Base-by-base conservation (phyloP, 75 land plant species). In the Selaginella moellendorffii region DNA sequence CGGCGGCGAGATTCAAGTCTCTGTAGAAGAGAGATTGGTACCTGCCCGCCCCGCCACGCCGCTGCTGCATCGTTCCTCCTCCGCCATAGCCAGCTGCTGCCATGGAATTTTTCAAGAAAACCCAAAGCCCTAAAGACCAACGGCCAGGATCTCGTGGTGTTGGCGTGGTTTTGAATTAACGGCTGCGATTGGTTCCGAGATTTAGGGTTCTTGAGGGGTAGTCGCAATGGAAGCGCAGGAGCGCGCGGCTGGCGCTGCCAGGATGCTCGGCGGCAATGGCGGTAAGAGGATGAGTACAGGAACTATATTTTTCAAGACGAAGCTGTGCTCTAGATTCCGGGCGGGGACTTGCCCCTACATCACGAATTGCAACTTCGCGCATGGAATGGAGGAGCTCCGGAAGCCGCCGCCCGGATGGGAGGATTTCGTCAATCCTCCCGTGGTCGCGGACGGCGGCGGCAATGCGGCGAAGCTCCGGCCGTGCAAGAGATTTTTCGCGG, bases 1-100 rank as follows among this genome's bases (percentile, higher is more conserved):
- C 82, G 52, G 21, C 84, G 80, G 97, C 86, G 8, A 90, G 65
- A 10, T 80, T 76, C 51, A 92, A 66, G 69, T 92, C 97, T n/a
- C 83, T 77, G 74, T 77, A 88, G 72, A 91, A 82, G 62, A 79
- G 70, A 0, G 97, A 91, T 28, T 77, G 80, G 2, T 80, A 52
- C 62, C 88, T 77, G 46, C 46, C 14, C 10, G 46, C 5, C 14
- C 46, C 46, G 46, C 46, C 46, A 14, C 46, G 46, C 14, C 46
- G 5, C 46, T 36, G 46, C 46, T 36, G 46, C 46, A 36, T 14
- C 10, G 46, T 36, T n/a, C n/a, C n/a, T n/a, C n/a, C n/a, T n/a
- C n/a, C n/a, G 46, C 46, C 46, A 36, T 36, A 36, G 46, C 46
- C 46, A 36, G 46, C 46, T 36, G 46, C 46, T 36, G 46, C 46